These are phyloP conservation scores for Cryphonectria carpinicola DNA, from an alignment of 2,329 filamentous ascomycete genomes.

Conservation along the genomic window DNA sequence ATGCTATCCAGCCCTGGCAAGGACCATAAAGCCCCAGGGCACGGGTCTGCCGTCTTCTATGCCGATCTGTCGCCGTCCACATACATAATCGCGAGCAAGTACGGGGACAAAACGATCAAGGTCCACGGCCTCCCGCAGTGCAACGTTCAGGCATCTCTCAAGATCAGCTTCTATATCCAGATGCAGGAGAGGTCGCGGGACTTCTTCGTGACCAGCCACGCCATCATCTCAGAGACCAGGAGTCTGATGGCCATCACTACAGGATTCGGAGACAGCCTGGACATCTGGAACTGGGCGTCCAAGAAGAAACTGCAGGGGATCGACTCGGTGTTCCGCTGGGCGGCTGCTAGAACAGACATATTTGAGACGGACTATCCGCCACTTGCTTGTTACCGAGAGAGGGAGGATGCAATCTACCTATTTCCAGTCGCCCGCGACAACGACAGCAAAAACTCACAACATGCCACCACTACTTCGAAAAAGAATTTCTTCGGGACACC, in stretches of 20 bases:
- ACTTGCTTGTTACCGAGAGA: conserved; percentile 42
- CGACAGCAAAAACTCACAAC: conserved; percentile 22
- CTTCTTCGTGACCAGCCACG: conserved; percentile 48
- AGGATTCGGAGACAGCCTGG: conserved; percentile 44
- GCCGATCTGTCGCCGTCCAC: conserved; percentile 42
- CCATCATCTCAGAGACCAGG: conserved; percentile 44
- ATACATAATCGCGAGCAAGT: conserved; percentile 41
- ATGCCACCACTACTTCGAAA: background rate
- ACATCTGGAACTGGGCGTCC: conserved; percentile 45
- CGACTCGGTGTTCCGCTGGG: conserved; percentile 45
- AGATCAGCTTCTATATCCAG: conserved; percentile 44
- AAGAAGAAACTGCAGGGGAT: conserved; percentile 45
- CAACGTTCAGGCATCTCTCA: conserved; percentile 37
- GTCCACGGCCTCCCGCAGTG: conserved; percentile 36
- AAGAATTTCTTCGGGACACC: conserved; percentile 43
- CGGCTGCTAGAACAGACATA: conserved; percentile 40
- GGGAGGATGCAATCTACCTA: conserved; percentile 39
- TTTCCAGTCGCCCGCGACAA: conserved; percentile 34
- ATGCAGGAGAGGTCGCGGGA: conserved; percentile 44
- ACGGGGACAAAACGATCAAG: conserved; percentile 38
- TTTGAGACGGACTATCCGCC: conserved; percentile 40
- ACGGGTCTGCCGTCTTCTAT: conserved; percentile 39
- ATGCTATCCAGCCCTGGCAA: conserved; percentile 32
- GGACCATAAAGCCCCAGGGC: conserved; percentile 36
- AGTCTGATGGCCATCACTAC: conserved; percentile 43